Evolutionary conservation across 257 asterid genomes (phyloP).

Genomic region (Ehretia macrophylla): DNA sequence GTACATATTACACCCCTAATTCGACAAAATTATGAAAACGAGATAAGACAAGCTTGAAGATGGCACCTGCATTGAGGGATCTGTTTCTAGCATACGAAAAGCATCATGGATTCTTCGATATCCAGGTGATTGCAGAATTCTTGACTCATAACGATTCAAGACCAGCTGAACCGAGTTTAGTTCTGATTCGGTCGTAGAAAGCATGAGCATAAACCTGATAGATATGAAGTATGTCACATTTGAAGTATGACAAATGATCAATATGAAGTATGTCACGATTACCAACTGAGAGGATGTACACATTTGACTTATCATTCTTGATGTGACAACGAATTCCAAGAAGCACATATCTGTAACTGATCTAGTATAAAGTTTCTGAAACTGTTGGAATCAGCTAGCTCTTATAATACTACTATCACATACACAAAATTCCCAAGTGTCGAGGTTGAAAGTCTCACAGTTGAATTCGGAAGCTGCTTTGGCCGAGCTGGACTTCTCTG

Average conservation of each 20-base stretch:
- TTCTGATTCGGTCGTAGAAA: slow-evolving; percentile 21
- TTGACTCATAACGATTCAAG: slow-evolving; percentile 11
- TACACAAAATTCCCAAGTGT: no score
- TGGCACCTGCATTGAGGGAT: slow-evolving; percentile 47
- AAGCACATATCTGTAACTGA: no score
- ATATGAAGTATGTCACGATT: no score
- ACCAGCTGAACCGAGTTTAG: slow-evolving; percentile 17
- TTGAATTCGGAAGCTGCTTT: no score
- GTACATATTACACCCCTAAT: no score
- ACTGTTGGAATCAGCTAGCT: neutral
- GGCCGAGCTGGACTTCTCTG: no score
- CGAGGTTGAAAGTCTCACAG: no score
- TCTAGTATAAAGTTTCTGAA: no score
- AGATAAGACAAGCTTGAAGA: neutral
- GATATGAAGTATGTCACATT: no score
- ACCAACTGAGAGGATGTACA: neutral
- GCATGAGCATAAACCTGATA: slow-evolving; percentile 41
- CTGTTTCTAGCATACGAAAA: slow-evolving; percentile 41
- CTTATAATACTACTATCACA: neutral
- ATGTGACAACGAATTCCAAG: no score
- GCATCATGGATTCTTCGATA: slow-evolving; percentile 41
- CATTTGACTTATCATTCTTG: no score
- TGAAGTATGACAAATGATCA: neutral
- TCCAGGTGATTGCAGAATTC: slow-evolving; percentile 36
- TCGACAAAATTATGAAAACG: no score